These are phyloP conservation scores for Trichoderma reesei DNA, from an alignment of 495 filamentous ascomycete species.

Conservation along the genomic window DNA sequence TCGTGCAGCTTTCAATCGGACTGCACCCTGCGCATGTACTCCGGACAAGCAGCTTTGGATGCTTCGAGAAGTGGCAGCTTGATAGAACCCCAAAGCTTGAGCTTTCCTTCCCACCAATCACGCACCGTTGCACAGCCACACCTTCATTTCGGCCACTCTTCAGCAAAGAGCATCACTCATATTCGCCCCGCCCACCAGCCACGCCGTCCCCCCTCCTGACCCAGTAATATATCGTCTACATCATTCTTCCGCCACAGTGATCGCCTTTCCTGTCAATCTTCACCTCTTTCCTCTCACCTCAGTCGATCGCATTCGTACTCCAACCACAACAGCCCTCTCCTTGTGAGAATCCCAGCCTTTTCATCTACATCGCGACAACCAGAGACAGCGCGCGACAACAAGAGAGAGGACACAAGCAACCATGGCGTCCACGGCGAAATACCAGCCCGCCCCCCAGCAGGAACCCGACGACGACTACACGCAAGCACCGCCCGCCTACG, in stretches of 20 bases:
- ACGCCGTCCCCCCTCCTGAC: not conserved
- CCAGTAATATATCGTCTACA: not conserved
- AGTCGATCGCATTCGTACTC: not conserved
- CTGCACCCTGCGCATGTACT: too few species aligned
- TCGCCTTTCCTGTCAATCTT: not conserved
- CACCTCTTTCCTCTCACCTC: not conserved
- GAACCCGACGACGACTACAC: slow-evolving; percentile 65
- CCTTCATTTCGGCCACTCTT: not conserved
- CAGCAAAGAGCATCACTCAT: not conserved
- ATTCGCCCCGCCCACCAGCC: not conserved
- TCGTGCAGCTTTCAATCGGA: too few species aligned
- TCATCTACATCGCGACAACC: not conserved
- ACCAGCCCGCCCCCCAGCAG: slow-evolving; percentile 59
- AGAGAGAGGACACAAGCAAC: not conserved
- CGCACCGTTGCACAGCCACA: not conserved
- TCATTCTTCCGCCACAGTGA: slow-evolving; percentile 7
- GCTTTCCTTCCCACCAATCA: not conserved
- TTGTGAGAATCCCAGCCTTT: too few species aligned
- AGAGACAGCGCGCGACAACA: not conserved
- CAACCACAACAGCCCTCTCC: not conserved
- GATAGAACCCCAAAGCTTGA: not conserved
- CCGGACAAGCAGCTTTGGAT: not conserved
- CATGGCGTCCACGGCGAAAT: slow-evolving; percentile 63
- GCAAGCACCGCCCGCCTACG: slow-evolving; percentile 79
- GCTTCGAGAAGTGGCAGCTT: not conserved